Percentiles rank a stretch among this genome's conserved stretches.
These are phyloP conservation scores for Chrysoporthe deuterocubensis DNA, from an alignment of 2,329 filamentous ascomycete species.

Conservation along the genomic window DNA sequence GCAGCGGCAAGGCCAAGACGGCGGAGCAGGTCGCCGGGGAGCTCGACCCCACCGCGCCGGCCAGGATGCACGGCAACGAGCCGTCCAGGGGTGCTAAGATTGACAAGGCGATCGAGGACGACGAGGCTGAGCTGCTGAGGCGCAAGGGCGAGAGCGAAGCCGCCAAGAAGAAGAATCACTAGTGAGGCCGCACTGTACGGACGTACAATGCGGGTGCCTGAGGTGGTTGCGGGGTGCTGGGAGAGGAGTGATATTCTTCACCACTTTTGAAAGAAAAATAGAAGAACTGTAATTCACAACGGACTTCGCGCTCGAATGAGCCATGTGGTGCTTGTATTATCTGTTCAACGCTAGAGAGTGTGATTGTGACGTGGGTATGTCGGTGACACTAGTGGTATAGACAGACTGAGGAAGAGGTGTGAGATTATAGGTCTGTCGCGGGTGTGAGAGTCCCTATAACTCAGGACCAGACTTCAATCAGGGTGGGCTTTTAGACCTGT, in stretches of 20 bases:
- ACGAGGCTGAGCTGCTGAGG: conserved; percentile 68
- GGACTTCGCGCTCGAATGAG: no score
- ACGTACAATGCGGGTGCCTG: no score
- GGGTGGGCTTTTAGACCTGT: no score
- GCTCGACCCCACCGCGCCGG: conserved; percentile 37
- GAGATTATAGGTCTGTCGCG: no score
- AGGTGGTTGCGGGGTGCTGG: background rate
- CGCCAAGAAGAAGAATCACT: conserved; percentile 30
- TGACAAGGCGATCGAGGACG: conserved; percentile 68
- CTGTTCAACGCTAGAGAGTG: no score
- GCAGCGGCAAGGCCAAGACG: conserved; percentile 34
- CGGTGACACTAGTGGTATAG: no score
- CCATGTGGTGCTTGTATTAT: no score
- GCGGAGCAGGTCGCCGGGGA: conserved; percentile 37
- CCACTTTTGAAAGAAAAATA: background rate
- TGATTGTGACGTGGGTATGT: no score
- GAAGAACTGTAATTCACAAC: background rate
- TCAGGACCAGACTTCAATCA: no score
- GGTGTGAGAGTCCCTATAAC: no score
- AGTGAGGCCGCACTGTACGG: background rate
- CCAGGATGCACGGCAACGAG: conserved; percentile 71
- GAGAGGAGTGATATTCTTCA: background rate
- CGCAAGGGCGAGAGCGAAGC: conserved; percentile 44
- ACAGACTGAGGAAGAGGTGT: no score
- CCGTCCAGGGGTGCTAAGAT: conserved; percentile 75